Base-by-base conservation (phyloP, 768 basidiomycete species). In the Serendipita indica region DNA sequence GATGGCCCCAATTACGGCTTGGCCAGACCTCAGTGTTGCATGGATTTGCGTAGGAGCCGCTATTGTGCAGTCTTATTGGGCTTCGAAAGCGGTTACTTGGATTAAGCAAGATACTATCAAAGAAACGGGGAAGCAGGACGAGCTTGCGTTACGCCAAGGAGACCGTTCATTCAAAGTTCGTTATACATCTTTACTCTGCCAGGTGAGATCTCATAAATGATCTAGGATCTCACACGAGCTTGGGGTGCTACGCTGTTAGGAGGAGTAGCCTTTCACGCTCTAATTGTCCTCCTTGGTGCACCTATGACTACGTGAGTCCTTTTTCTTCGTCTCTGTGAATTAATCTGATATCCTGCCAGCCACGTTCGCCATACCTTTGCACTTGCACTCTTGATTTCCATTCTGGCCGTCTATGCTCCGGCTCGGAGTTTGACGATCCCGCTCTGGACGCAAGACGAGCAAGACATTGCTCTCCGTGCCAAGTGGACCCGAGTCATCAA, bases 401-500 rank as follows among this genome's bases (percentile, higher is more conserved):
- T 84, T 33, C 72, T 92, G 62, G 73, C 75, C 13, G 72, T 80
- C 13, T 85, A 83, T 63, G 74, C 83, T 0, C 82, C 88, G 7
- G 77, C 81, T 1, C 87, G 85, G 66, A 74, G 80, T 2, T 72
- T 90, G 16, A 87, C 87, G 4, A 62, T 73, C 2, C 85, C 87
- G 0, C 30, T 22, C 28, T 41, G 27, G 20, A 68, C 67, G 18
- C 71, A 72, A 45, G 69, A 73, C 4, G 66, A 69, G 14, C 74
- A 82, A 1, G 65, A 81, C 33, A 68, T 79, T 57, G 77, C 75
- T 25, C 22, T 54, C 43, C 75, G 84, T 39, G 74, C 82, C 67
- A 77, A 78, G 3, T 89, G 89, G 84, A 75, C 80, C 22, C 78
- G 87, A 54, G 73, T 97, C 37, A 92, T 93, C 66, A 85, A 79